Evolutionary conservation across 2,329 filamentous ascomycete genomes (phyloP).

Genomic region (Hypoxylon sp.): DNA sequence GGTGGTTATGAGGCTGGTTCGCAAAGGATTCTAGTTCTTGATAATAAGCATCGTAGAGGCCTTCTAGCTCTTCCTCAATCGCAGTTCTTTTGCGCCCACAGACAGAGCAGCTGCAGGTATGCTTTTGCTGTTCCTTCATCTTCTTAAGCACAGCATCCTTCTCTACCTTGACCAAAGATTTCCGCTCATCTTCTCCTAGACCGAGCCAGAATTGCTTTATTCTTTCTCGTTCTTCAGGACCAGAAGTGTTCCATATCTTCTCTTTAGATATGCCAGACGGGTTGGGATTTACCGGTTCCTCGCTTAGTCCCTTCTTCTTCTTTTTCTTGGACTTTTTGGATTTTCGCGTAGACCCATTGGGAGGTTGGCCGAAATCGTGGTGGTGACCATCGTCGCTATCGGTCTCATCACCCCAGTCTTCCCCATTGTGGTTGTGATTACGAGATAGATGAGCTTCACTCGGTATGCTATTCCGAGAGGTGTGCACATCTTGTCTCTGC

Average conservation of each 20-base stretch:
- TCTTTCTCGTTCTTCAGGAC: slow-evolving; percentile 92
- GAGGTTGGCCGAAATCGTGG: slow-evolving; percentile 59
- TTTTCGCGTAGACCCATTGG: slow-evolving; percentile 59
- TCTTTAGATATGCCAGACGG: slow-evolving; percentile 74
- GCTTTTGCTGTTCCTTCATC: slow-evolving; percentile 99
- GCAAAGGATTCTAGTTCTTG: slow-evolving; percentile 98
- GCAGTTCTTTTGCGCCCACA: slow-evolving; percentile 96
- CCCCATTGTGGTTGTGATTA: slow-evolving; percentile 59
- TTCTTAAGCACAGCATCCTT: slow-evolving; percentile 98
- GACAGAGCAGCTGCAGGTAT: slow-evolving; percentile 97
- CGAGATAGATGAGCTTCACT: slow-evolving; percentile 28
- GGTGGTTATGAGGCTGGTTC: slow-evolving; percentile 79
- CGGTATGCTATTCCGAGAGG: slow-evolving; percentile 28
- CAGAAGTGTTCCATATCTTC: slow-evolving; percentile 98
- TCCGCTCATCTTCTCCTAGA: slow-evolving; percentile 92
- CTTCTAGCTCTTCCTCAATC: slow-evolving; percentile 97
- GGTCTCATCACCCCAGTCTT: slow-evolving; percentile 68
- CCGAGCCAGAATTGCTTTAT: slow-evolving; percentile 99
- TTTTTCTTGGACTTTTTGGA: slow-evolving; percentile 78
- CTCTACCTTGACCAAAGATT: slow-evolving; percentile 96
- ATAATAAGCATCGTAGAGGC: slow-evolving; percentile 98
- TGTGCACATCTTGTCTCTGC: slow-evolving; percentile 40
- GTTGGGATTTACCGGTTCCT: slow-evolving; percentile 46
- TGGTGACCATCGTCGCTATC: slow-evolving; percentile 70
- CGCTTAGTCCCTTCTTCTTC: slow-evolving; percentile 65